Evolutionary conservation across 1,284 basidiomycete genomes (phyloP).

Genomic region (Ustilago vetiveriae): DNA sequence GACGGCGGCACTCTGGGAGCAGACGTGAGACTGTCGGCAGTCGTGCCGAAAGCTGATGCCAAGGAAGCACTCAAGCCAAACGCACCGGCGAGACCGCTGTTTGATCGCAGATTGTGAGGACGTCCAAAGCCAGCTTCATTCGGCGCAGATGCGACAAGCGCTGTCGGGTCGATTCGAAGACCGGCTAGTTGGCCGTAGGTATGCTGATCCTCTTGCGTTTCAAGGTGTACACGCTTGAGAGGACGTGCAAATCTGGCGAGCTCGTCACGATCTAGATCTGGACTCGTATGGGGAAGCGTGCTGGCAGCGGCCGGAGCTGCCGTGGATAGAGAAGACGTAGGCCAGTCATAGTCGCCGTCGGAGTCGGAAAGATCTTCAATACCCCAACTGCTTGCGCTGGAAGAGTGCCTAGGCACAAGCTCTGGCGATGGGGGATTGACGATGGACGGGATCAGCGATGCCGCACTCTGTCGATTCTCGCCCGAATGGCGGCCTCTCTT

Average conservation of each 20-base stretch:
- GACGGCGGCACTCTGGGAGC: constrained; percentile 45
- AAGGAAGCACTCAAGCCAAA: constrained; percentile 34
- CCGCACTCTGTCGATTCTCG: constrained; percentile 2
- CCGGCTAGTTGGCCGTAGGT: constrained; percentile 42
- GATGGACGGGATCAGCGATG: constrained; percentile 27
- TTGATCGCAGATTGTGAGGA: constrained; percentile 6
- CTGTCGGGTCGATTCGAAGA: constrained; percentile 29
- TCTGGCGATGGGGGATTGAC: constrained; percentile 36
- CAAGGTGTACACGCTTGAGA: constrained; percentile 31
- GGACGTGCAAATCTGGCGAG: constrained; percentile 35
- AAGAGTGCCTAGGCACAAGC: constrained; percentile 37
- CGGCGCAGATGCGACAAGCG: constrained; percentile 5
- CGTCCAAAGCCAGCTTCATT: constrained; percentile 7
- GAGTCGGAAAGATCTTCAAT: constrained; percentile 44
- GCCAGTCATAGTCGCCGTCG: constrained; percentile 45
- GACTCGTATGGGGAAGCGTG: constrained; percentile 6
- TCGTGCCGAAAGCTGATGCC: constrained; percentile 12
- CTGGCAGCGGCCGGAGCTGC: background rate
- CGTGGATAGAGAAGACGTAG: constrained; percentile 2
- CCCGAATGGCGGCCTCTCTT: constrained; percentile 37
- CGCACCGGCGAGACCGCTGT: constrained; percentile 31
- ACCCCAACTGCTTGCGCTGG: constrained; percentile 48
- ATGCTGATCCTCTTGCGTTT: constrained; percentile 40
- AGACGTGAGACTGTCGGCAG: background rate
- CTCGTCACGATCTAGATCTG: constrained; percentile 34